phyloP scores from a whole-genome alignment of 1,284 basidiomycete species.

The Omphalotus olearius region DNA sequence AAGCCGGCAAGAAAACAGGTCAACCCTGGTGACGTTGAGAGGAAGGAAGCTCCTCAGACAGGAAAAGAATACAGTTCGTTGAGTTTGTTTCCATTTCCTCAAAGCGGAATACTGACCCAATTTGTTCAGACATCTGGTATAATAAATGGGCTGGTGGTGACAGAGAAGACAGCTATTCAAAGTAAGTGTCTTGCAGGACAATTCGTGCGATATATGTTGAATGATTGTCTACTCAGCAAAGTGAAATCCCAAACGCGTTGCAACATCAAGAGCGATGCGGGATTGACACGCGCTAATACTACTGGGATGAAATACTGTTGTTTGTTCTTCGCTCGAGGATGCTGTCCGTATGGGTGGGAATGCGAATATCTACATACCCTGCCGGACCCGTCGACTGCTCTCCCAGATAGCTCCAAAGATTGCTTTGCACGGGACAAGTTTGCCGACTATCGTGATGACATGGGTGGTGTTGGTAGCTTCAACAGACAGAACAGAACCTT shows the following conservation, averaged over 20 bases:
- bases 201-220: too few species aligned
- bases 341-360: constrained; percentile 96
- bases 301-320: constrained; percentile 91
- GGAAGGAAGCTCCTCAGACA: constrained; percentile 83
- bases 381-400: constrained; percentile 62
- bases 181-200: constrained; percentile 67
- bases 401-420: constrained; percentile 92
- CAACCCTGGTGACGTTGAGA: constrained; percentile 84
- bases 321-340: constrained; percentile 93
- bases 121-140: constrained; percentile 88
- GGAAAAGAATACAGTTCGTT: constrained; percentile 91
- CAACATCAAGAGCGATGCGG: constrained; percentile 84
- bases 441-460: constrained; percentile 96
- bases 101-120: neutral
- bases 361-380: constrained; percentile 93
- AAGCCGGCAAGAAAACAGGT: constrained; percentile 87
- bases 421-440: constrained; percentile 98
- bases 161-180: constrained; percentile 89
- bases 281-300: constrained; percentile 90
- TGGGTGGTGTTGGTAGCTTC: constrained; percentile 98
- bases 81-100: neutral
- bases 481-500: constrained; percentile 91
- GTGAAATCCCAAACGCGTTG: constrained; percentile 89
- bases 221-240: constrained; percentile 57
- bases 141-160: constrained; percentile 99